These are phyloP conservation scores for Fusarium austroafricanum DNA, from an alignment of 2,329 filamentous ascomycete genomes.

Conservation along the genomic window DNA sequence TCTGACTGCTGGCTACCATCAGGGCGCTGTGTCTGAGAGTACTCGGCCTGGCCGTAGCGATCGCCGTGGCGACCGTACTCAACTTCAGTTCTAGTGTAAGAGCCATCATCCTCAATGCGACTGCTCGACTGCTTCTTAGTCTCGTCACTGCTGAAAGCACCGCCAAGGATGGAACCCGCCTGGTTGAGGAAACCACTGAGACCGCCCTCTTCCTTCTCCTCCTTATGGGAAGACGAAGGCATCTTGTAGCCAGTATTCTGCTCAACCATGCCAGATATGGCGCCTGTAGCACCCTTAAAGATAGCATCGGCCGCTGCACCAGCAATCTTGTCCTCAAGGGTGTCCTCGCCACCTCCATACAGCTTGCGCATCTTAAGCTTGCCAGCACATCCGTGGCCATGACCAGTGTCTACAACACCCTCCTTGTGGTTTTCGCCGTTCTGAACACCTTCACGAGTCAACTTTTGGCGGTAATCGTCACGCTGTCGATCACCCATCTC, in stretches of 20 bases:
- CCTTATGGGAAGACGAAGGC: slow-evolving; percentile 47
- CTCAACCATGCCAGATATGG: slow-evolving; percentile 59
- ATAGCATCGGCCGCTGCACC: slow-evolving; percentile 67
- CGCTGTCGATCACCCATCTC: slow-evolving; percentile 71
- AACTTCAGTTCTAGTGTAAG: slow-evolving; percentile 69
- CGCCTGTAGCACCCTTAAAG: slow-evolving; percentile 67
- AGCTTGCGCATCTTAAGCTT: slow-evolving; percentile 83
- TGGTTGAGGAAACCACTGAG: slow-evolving; percentile 78
- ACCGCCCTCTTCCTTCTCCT: slow-evolving; percentile 69
- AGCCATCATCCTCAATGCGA: slow-evolving; percentile 68
- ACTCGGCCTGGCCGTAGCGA: slow-evolving; percentile 71
- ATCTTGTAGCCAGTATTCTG: slow-evolving; percentile 60
- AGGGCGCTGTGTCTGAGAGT: slow-evolving; percentile 67
- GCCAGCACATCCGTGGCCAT: slow-evolving; percentile 83
- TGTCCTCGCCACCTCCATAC: slow-evolving; percentile 59
- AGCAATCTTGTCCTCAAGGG: slow-evolving; percentile 67
- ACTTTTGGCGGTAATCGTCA: slow-evolving; percentile 76
- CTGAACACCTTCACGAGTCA: slow-evolving; percentile 82
- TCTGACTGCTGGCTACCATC: slow-evolving; percentile 68
- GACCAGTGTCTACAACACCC: slow-evolving; percentile 83
- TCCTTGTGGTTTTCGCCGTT: slow-evolving; percentile 87
- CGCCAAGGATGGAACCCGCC: slow-evolving; percentile 74
- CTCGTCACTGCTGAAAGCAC: slow-evolving; percentile 66
- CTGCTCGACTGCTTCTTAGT: slow-evolving; percentile 65
- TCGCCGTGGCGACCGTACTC: slow-evolving; percentile 70